Evolutionary conservation across 768 basidiomycete genomes (phyloP), one percentile per base, ranked within the genome.

Genomic region (Hydnomerulius pinastri): DNA sequence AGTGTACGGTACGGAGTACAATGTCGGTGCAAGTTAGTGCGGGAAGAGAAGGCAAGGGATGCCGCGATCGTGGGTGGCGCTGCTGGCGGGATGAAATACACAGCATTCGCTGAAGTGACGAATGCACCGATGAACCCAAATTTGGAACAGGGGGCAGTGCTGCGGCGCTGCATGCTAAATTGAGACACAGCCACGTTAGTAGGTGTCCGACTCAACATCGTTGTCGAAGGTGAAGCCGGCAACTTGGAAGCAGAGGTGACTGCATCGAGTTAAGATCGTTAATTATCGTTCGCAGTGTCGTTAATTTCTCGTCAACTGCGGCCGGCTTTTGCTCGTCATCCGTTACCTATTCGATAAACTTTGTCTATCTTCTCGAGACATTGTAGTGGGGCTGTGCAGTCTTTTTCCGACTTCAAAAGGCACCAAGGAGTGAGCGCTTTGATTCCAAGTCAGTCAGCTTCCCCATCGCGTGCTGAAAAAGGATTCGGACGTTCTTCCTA

Each of bases 131-230:
- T 44, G 55, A 33, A 25, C 1, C 56, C 39, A 18, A 43, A 60
- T 54, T 42, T 43, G 42, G 62, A 6, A 59, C 1, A 55, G 56
- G 50, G 57, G 53, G 68, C 67, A 56, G 67, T 68, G 66, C 66
- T 68, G 66, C 62, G 66, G 66, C 66, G 51, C 60, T 68, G 67
- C 57, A 57, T 53, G 50, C 54, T 67, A 65, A 63, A 67, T 67
- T 58, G 56, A 53, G 54, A 56, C 65, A 68, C 66, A 69, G 66
- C 66, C 66, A 68, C 66, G 50, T 65, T 55, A 52, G 60, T 50
- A 40, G 23, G 56, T 73, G 63, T 71, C 69, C 43, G 65, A 53
- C 64, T 73, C 54, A 20, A 24, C 41, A 53, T 37, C 27, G 43
- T n/a, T n/a, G 46, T 46, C 47, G 50, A 36, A n/a, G 28, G n/a